phyloP scores from a whole-genome alignment of 202 grass and related monocot genomes.

The Musa balbisiana region DNA sequence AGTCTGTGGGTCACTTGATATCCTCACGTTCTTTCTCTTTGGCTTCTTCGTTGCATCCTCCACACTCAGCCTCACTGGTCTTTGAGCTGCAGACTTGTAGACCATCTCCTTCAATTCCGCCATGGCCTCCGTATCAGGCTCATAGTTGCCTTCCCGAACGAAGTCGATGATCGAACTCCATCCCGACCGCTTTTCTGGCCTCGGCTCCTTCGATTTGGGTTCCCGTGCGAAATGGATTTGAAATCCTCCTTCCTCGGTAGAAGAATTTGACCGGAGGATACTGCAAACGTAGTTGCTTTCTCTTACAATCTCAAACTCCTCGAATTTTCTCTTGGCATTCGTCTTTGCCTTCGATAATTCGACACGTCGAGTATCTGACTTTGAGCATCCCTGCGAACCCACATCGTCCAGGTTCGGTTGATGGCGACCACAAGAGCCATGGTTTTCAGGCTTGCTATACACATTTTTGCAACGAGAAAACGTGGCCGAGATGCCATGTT shows the following conservation, averaged over 20 bases:
- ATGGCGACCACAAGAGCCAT: neutral
- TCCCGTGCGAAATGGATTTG: neutral
- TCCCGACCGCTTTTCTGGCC: neutral
- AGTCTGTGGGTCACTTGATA: constrained; percentile 15
- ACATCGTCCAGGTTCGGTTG: neutral
- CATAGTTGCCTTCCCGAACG: neutral
- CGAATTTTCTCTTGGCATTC: neutral
- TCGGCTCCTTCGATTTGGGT: neutral
- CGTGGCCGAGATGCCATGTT: neutral
- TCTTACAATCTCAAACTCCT: neutral
- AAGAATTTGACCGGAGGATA: neutral
- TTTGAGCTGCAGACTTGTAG: neutral
- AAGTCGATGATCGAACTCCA: neutral
- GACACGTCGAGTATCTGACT: neutral
- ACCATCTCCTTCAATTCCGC: constrained; percentile 14
- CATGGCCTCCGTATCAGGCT: constrained; percentile 4
- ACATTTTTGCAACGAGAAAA: neutral
- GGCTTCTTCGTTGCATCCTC: neutral
- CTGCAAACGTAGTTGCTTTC: neutral
- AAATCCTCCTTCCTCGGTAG: neutral
- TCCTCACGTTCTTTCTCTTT: constrained; percentile 19
- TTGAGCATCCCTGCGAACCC: neutral
- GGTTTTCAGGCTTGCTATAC: neutral
- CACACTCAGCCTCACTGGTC: neutral
- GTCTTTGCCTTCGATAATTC: neutral